Evolutionary conservation across 2,329 filamentous ascomycete species (phyloP).

Genomic region (Neoscytalidium dimidiatum): DNA sequence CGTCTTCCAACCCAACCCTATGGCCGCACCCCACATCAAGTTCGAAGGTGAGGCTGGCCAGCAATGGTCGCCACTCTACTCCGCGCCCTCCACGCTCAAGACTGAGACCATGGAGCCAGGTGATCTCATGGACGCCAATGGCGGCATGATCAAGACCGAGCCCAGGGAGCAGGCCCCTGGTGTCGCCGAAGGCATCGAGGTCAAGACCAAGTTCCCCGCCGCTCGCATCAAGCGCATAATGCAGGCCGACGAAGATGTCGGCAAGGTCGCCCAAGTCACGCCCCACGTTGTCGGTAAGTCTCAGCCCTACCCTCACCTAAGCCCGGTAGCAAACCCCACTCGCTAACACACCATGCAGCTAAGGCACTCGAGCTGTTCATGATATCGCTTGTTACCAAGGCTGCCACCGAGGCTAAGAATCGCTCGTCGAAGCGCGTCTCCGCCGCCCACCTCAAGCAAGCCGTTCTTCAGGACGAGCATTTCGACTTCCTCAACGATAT

Average conservation of each 20-base stretch:
- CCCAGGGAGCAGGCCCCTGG: constrained; percentile 27
- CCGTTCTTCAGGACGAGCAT: constrained; percentile 83
- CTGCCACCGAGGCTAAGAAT: constrained; percentile 78
- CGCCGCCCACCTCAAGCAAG: constrained; percentile 86
- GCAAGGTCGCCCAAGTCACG: constrained; percentile 96
- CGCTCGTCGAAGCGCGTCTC: constrained; percentile 88
- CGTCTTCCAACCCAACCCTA: neutral
- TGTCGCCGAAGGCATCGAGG: constrained; percentile 62
- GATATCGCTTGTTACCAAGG: constrained; percentile 88
- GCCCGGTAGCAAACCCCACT: neutral
- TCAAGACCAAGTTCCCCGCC: constrained; percentile 95
- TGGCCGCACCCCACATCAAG: constrained; percentile 18
- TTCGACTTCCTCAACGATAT: constrained; percentile 95
- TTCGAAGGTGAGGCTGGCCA: constrained; percentile 15
- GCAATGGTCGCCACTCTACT: constrained; percentile 15
- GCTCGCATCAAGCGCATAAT: constrained; percentile 98
- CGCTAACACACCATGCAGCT: constrained; percentile 48
- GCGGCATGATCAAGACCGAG: constrained; percentile 21
- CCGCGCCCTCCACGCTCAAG: constrained; percentile 1
- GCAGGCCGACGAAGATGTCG: constrained; percentile 98
- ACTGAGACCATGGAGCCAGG: constrained; percentile 22
- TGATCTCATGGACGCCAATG: constrained; percentile 18
- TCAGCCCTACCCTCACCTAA: constrained; percentile 2
- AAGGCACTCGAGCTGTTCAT: constrained; percentile 98
- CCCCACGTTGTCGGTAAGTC: constrained; percentile 81